Conservation (phyloP, 208 protist genomes). For the Entamoeba moshkovskii region DNA sequence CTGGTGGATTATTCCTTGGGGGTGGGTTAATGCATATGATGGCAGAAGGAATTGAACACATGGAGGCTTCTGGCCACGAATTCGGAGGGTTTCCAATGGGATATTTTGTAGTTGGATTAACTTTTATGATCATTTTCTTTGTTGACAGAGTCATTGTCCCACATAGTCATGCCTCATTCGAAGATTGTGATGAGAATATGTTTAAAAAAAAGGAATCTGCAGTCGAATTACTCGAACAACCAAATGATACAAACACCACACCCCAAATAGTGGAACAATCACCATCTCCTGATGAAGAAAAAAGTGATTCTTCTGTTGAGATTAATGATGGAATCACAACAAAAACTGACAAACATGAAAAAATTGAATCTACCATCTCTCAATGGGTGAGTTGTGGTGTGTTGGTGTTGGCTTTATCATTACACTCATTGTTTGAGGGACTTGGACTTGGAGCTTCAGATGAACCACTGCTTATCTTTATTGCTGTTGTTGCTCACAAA, state of each 20-base stretch:
- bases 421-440: background rate
- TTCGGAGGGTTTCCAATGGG: background rate
- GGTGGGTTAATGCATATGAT: background rate
- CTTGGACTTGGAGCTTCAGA: background rate
- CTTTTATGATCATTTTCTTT: background rate
- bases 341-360: background rate
- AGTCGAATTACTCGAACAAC: background rate
- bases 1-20: background rate
- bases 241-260: background rate
- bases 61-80: background rate
- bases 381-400: background rate
- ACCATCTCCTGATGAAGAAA: background rate
- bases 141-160: background rate
- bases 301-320: background rate
- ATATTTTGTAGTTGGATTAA: background rate
- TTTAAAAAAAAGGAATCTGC: background rate
- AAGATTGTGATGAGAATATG: background rate
- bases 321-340: background rate
- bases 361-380: background rate
- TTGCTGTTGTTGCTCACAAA: background rate
- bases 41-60: background rate
- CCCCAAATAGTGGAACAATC: too few species aligned
- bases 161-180: background rate
- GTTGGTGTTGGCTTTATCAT: background rate
- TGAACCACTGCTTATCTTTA: background rate